Evolutionary conservation across 2,329 filamentous ascomycete species (phyloP), one percentile per base, ranked within the genome.

Genomic region (Talaromyces sp.): DNA sequence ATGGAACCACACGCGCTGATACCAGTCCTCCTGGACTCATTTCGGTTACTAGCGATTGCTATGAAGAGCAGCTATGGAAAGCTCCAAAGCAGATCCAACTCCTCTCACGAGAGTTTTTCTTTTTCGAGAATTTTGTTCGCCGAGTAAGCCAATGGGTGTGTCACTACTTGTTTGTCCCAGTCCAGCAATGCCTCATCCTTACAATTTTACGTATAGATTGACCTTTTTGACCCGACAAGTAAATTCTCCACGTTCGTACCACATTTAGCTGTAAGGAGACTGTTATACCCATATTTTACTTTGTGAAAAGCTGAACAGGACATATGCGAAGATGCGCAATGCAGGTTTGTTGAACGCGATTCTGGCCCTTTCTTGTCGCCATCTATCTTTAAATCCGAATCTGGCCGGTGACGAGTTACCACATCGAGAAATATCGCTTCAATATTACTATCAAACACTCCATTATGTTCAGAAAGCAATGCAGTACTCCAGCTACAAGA

Each of bases 381-480:
- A 69, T 57, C 61, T 66, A 14, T 67, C 63, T 14, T 53, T 65
- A 24, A 65, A 62, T 46, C 60, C 62, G n/a, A 52, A 27, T 26
- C 61, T 60, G 27, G 63, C 54, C 24, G 38, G 54, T 27, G 24
- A 46, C n/a, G 54, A 56, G 24, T 26, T 24, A 24, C 31, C 54
- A 58, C 62, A 59, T 53, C 58, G 62, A 29, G 64, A 68, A 19
- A 62, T 64, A 24, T 65, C 65, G 43, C 61, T 70, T 11, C 68
- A 65, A 61, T 71, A 69, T 53, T 73, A 67, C 46, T 68, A 68
- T 55, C 67, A 68, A 58, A 70, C 64, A 24, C 69, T 67, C 14
- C 65, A 64, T 51, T 73, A 71, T 58, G 60, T 72, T 11, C 68
- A 69, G 58, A 65, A 63, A 61, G 66, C 70, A 27, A 66, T 73